phyloP scores from a whole-genome alignment of 139 green algal genomes.

The Picochlorum sp. region DNA sequence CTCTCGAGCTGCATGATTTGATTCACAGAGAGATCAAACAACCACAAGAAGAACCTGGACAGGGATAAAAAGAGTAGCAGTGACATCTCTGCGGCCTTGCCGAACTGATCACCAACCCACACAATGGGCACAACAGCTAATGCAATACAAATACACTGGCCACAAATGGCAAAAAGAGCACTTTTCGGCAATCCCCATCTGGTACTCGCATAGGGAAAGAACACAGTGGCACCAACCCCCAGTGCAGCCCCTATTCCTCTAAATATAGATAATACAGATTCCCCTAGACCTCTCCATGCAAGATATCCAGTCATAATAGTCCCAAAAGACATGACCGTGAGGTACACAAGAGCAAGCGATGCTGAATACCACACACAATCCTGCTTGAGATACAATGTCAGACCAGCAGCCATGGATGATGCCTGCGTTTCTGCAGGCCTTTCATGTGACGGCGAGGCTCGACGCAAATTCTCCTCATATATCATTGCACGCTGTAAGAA shows the following conservation, averaged over 20 bases:
- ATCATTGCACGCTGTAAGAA: constrained; percentile 9
- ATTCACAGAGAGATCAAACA: constrained; percentile 66
- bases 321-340: constrained; percentile 51
- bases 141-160: constrained; percentile 42
- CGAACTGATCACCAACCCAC: background rate
- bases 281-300: constrained; percentile 46
- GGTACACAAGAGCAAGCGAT: constrained; percentile 71
- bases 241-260: constrained; percentile 51
- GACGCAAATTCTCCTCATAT: constrained; percentile 10
- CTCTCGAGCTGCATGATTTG: constrained; percentile 74
- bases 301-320: constrained; percentile 59
- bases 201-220: constrained; percentile 37
- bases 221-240: constrained; percentile 55
- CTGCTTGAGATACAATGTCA: constrained; percentile 49
- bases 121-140: constrained; percentile 7
- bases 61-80: constrained; percentile 46
- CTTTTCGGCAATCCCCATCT: constrained; percentile 21
- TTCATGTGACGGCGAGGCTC: background rate
- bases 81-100: constrained; percentile 28
- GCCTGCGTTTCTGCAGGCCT: background rate
- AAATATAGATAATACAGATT: constrained; percentile 44
- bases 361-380: constrained; percentile 41
- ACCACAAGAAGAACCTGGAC: constrained; percentile 69
- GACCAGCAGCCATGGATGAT: too few species aligned
- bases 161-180: constrained; percentile 35